Percentiles rank a stretch among this genome's conserved stretches.
phyloP scores from a whole-genome alignment of 768 basidiomycete species.

The Xerocomellus dryophilus region DNA sequence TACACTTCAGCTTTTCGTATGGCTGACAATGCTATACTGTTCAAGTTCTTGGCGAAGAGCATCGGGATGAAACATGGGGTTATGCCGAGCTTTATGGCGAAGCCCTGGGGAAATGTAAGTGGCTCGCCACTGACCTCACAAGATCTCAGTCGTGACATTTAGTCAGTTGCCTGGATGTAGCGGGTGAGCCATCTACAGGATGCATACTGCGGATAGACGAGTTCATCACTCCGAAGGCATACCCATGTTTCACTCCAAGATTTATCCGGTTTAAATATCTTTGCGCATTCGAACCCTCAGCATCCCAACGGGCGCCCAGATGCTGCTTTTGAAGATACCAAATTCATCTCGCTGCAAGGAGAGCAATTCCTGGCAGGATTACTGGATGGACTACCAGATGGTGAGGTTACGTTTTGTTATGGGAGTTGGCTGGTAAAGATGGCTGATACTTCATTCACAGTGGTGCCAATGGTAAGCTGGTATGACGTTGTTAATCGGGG shows the following conservation, averaged over 20 bases:
- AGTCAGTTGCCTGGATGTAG: constrained; percentile 89
- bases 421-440: background rate
- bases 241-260: constrained; percentile 87
- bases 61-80: constrained; percentile 86
- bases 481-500: background rate
- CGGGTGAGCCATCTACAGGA: constrained; percentile 51
- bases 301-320: constrained; percentile 58
- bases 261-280: constrained; percentile 66
- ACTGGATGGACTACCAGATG: constrained; percentile 83
- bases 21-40: constrained; percentile 90
- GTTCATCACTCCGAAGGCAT: constrained; percentile 49
- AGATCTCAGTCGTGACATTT: constrained; percentile 4
- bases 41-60: constrained; percentile 91
- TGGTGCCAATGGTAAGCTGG: constrained; percentile 75
- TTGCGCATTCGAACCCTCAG: constrained; percentile 67
- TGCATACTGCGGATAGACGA: constrained; percentile 10
- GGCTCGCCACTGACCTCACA: background rate
- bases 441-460: constrained; percentile 34
- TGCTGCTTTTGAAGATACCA: constrained; percentile 79
- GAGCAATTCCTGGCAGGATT: constrained; percentile 97
- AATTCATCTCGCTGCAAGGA: constrained; percentile 73
- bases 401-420: constrained; percentile 40
- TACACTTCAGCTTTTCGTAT: constrained; percentile 77
- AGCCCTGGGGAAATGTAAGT: constrained; percentile 89
- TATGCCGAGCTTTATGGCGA: constrained; percentile 97